Evolutionary conservation across 805 yeast genomes (phyloP), one percentile per base, ranked within the genome.

Genomic region (Ogataea pini): DNA sequence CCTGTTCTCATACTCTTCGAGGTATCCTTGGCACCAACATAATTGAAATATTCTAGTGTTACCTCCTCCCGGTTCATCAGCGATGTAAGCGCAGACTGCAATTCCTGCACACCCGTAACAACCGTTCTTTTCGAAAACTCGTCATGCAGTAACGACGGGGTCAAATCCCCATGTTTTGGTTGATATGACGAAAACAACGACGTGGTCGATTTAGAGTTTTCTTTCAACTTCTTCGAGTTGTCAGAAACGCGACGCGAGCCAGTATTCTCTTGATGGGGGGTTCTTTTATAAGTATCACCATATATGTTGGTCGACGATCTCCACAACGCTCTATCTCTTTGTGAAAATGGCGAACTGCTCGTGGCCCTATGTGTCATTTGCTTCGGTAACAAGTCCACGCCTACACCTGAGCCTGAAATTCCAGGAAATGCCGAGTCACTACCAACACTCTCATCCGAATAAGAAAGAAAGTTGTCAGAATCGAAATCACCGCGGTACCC

Each of bases 11-110:
- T 27, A 38, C 55, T 61, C 32, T 14, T 14, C 5, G 36, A 22
- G 2, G 43, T 45, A 19, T 54, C 55, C 20, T 49, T 44, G 8
- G 41, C 42, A 1, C 56, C 61, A 14, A 64, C 67, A 45, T 62
- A 63, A 19, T 57, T 56, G 40, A 60, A 65, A 24, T 68, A 76
- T 7, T 68, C 70, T 46, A 82, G 62, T 0, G 82, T 80, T 42
- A 76, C 70, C 7, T 59, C 62, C 28, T 70, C 69, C 22, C 72
- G 70, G 25, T 71, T 71, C 16, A 82, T 73, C 59, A 81, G 55
- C 1, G 67, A 59, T 14, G 81, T 75, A 29, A 78, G 59, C 22
- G 68, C 68, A 2, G 80, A 76, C 16, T n/a, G n/a, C 51, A 46
- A 19, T 22, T 16, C 17, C 6, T 31, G 34, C 4, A 7, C 16